Evolutionary conservation across 768 basidiomycete species (phyloP).

Genomic region (Tulasnella sp.): DNA sequence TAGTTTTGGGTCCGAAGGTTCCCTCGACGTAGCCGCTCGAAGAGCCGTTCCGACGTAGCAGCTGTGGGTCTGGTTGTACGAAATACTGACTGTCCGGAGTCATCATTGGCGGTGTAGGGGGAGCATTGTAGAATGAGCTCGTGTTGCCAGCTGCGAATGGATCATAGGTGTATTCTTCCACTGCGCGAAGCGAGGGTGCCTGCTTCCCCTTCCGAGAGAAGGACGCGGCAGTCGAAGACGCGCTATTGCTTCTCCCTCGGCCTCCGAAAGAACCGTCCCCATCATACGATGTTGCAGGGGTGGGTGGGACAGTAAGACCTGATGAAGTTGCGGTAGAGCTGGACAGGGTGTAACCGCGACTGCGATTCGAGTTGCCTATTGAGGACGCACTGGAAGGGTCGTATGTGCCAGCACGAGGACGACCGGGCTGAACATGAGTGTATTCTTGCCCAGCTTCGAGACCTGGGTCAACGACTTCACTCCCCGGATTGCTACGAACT

Average conservation of each 20-base stretch:
- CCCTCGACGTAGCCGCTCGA: background rate
- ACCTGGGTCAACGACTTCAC: background rate
- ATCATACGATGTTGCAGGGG: background rate
- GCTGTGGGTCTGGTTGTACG: background rate
- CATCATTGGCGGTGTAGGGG: constrained; percentile 2
- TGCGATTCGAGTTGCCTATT: background rate
- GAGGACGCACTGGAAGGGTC: background rate
- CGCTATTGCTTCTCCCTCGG: constrained; percentile 1
- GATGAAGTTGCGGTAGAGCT: background rate
- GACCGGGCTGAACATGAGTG: background rate
- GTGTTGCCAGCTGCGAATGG: constrained; percentile 1
- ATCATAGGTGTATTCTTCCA: constrained; percentile 12
- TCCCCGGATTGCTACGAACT: background rate
- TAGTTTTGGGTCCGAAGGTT: background rate
- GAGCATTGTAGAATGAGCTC: background rate
- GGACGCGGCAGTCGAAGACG: background rate
- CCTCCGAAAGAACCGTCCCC: background rate
- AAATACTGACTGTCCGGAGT: background rate
- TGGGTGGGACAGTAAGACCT: background rate
- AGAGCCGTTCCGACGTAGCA: background rate
- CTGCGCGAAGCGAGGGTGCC: background rate
- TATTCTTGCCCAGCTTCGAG: background rate
- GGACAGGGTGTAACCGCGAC: constrained; percentile 5
- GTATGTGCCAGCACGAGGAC: background rate
- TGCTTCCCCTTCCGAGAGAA: background rate